Conservation (phyloP, 805 yeast genomes). For the Candida ortonii region DNA sequence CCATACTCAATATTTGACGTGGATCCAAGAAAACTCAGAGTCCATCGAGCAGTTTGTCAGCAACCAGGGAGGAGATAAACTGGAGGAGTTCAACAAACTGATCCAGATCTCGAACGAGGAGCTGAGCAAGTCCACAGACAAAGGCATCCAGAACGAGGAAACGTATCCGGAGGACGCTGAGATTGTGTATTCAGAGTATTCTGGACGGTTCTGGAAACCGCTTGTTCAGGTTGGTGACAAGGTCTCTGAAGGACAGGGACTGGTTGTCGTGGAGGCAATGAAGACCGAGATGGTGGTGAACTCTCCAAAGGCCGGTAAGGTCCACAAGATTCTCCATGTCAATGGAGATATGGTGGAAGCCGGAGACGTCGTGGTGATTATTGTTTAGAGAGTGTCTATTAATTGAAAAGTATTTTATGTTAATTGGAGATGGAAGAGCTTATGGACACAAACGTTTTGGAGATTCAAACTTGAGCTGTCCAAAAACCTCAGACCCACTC, state of each 20-base stretch:
- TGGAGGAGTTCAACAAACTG: slow-evolving; percentile 80
- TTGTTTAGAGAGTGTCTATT: slow-evolving; percentile 37
- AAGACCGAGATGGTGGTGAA: slow-evolving; percentile 93
- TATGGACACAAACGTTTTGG: no score
- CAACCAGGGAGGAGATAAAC: slow-evolving; percentile 73
- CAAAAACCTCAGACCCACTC: no score
- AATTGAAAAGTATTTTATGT: background rate
- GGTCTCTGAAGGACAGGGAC: slow-evolving; percentile 71
- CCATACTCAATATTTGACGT: slow-evolving; percentile 69
- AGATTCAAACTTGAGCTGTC: no score
- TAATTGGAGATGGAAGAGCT: background rate
- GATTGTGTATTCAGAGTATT: slow-evolving; percentile 86
- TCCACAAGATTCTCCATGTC: slow-evolving; percentile 65
- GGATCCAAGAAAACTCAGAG: slow-evolving; percentile 71
- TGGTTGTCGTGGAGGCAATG: slow-evolving; percentile 95
- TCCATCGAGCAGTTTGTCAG: slow-evolving; percentile 69
- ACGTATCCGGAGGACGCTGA: slow-evolving; percentile 75
- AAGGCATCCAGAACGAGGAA: slow-evolving; percentile 45
- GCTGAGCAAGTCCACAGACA: slow-evolving; percentile 52
- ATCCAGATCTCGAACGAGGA: slow-evolving; percentile 81
- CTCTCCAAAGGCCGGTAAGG: slow-evolving; percentile 70
- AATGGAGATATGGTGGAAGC: slow-evolving; percentile 97
- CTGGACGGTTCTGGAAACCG: slow-evolving; percentile 98
- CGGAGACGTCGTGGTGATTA: slow-evolving; percentile 89
- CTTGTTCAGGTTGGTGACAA: slow-evolving; percentile 74